Percentiles rank a stretch among this genome's conserved stretches.
phyloP scores from a whole-genome alignment of 2,329 filamentous ascomycete species.

The Xylaria digitata region DNA sequence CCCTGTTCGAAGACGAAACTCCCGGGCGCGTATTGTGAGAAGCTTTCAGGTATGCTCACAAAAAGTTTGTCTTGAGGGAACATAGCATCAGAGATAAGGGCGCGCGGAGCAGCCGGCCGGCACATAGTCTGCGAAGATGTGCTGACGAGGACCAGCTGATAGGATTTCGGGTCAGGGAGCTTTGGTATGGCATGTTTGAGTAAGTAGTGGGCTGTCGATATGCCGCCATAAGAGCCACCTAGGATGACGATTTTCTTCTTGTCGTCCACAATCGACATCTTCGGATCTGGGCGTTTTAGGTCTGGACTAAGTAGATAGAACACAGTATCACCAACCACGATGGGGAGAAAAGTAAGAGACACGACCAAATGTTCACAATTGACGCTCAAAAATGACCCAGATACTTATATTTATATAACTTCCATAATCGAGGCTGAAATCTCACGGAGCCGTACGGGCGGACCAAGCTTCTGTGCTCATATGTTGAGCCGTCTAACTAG shows the following conservation, averaged over 20 bases:
- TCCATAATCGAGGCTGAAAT: neutral
- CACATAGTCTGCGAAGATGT: constrained; percentile 55
- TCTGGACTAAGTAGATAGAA: neutral
- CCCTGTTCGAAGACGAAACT: constrained; percentile 58
- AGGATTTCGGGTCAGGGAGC: constrained; percentile 50
- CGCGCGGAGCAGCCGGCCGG: constrained; percentile 59
- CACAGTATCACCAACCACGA: neutral
- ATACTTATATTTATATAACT: constrained; percentile 20
- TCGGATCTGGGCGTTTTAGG: neutral
- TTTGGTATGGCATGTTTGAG: constrained; percentile 62
- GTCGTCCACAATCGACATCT: constrained; percentile 22
- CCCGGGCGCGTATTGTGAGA: constrained; percentile 53
- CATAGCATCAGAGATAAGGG: constrained; percentile 58
- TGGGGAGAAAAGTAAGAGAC: neutral
- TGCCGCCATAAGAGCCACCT: constrained; percentile 64
- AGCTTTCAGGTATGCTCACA: constrained; percentile 52
- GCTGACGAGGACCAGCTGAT: constrained; percentile 58
- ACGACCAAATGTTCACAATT: neutral
- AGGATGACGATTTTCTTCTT: constrained; percentile 56
- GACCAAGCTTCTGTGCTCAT: constrained; percentile 11
- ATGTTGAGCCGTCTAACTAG: neutral
- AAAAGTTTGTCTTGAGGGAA: constrained; percentile 60
- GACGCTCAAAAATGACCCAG: neutral
- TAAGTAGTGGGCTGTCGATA: constrained; percentile 64
- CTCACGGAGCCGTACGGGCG: constrained; percentile 23